Conservation (phyloP, 176 grass and related monocot genomes). For the Eragrostis curvula region DNA sequence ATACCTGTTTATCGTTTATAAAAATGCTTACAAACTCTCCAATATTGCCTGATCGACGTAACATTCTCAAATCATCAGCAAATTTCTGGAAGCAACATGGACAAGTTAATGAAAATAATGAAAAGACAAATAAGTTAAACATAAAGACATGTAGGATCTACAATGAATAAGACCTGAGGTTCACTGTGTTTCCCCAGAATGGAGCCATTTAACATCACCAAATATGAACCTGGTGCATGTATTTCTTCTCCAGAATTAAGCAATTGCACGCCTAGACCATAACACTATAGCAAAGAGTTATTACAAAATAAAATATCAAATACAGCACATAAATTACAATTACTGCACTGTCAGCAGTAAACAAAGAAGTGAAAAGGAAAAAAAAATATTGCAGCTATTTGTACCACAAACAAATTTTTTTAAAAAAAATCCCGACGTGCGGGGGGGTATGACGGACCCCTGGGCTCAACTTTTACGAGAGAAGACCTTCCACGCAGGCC, state of each 20-base stretch:
- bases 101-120: conserved; percentile 29
- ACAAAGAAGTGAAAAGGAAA: background rate
- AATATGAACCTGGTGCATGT: conserved; percentile 78
- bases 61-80: conserved; percentile 78
- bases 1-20: conserved; percentile 93
- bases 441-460: too few relatives aligned
- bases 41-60: conserved; percentile 75
- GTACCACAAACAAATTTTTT: background rate
- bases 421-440: background rate
- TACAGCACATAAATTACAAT: background rate
- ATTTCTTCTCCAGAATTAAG: conserved; percentile 85
- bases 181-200: conserved; percentile 90
- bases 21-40: conserved; percentile 97
- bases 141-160: background rate
- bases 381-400: background rate
- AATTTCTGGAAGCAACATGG: conserved; percentile 66
- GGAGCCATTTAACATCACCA: conserved; percentile 96
- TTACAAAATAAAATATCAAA: conserved; percentile 32
- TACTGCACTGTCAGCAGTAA: conserved; percentile 4
- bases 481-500: too few relatives aligned
- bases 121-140: conserved; percentile 15
- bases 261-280: conserved; percentile 77
- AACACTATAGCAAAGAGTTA: conserved; percentile 58
- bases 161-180: conserved; percentile 67
- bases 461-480: too few relatives aligned